Base-by-base conservation (phyloP, 805 yeast genomes). In the Scheffersomyces spartinae region DNA sequence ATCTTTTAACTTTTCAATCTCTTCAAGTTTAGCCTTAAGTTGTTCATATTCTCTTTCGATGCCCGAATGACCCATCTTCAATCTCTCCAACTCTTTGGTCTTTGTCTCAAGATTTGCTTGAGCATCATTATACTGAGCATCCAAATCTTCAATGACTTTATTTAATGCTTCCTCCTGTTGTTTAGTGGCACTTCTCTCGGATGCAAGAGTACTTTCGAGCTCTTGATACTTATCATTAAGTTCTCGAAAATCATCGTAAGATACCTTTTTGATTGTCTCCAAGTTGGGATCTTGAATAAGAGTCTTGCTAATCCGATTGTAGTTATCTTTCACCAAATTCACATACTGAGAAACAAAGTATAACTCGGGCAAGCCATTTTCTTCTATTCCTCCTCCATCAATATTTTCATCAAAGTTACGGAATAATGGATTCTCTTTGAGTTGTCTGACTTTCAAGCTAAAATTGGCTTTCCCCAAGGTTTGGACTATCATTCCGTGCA, bases 351-450 rank as follows among this genome's bases (percentile, higher is more conserved):
- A 45, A 30, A 75, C 77, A 42, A 91, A 78, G 40, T 68, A 84
- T 1, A 88, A 79, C 30, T 73, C 71, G 0, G 97, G 98, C 21
- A 88, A 63, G 1, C 98, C 98, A 1, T 94, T 74, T 2, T 73
- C 76, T 44, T 84, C 95, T 34, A 68, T 65, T 4, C 61, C 59
- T 2, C 75, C 69, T 10, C 61, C 55, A 13, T 69, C 47, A 15
- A 70, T 55, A 2, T 63, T 64, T 3, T 61, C 65, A n/a, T 66
- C 71, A 34, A 69, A 78, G 28, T 69, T 65, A 7, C 67, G 61
- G 39, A 84, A 72, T 5, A 52, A 40, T 0, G 67, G 46, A 30
- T 63, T 59, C 24, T 79, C 80, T 33, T 74, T 71, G 38, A 91
- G 74, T 42, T 80, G 83, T 26, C 71, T 71, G 3, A 88, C 64